phyloP scores from a whole-genome alignment of 2,329 filamentous ascomycete species.

The Graphilbum fragrans region DNA sequence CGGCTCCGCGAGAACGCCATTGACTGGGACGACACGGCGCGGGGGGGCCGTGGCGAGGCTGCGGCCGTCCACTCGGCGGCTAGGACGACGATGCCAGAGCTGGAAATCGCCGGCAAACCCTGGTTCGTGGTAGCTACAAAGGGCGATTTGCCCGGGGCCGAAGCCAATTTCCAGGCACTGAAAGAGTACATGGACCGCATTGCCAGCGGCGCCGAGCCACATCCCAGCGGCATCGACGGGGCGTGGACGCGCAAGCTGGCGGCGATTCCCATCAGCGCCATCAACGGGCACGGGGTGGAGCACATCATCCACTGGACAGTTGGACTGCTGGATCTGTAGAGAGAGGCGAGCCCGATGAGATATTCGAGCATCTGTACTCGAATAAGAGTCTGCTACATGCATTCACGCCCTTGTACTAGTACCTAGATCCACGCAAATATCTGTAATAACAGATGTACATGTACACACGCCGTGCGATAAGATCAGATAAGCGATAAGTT shows the following conservation, averaged over 20 bases:
- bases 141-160: constrained; percentile 68
- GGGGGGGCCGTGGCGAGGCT: constrained; percentile 12
- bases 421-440: too few species aligned
- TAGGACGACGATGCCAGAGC: constrained; percentile 19
- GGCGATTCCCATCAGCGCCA: constrained; percentile 80
- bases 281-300: constrained; percentile 72
- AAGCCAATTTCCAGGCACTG: constrained; percentile 62
- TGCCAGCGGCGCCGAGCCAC: constrained; percentile 46
- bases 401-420: too few species aligned
- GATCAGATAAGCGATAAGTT: too few species aligned
- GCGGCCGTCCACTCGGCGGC: background rate
- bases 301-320: constrained; percentile 62
- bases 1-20: constrained; percentile 45
- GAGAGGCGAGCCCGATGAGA: constrained; percentile 25
- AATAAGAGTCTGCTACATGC: too few species aligned
- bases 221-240: constrained; percentile 56
- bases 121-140: constrained; percentile 97
- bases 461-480: too few species aligned
- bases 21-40: constrained; percentile 38
- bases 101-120: constrained; percentile 83
- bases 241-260: constrained; percentile 50
- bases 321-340: constrained; percentile 43
- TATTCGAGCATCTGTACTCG: too few species aligned
- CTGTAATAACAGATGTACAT: too few species aligned
- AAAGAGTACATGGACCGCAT: constrained; percentile 59